Evolutionary conservation across 1,139 yeast species (phyloP).

Genomic region (Tardiomyces depauwii): DNA sequence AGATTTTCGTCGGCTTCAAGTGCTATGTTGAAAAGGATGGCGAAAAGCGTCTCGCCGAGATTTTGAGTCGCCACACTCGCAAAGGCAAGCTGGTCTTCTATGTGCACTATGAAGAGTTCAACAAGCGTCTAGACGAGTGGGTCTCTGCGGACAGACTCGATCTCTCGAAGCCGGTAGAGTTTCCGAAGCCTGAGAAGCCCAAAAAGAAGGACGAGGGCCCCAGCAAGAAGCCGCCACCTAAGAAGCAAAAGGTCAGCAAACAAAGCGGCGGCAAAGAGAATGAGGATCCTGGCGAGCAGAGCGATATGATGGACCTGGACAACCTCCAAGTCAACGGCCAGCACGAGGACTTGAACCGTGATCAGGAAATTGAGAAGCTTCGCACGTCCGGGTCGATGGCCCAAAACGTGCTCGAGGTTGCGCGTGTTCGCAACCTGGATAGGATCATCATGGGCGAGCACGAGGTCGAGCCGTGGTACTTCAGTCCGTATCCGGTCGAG

Average conservation of each 20-base stretch:
- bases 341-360: constrained; percentile 59
- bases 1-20: constrained; percentile 46
- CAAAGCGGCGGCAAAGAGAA: constrained; percentile 9
- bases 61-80: constrained; percentile 63
- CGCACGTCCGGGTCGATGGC: constrained; percentile 96
- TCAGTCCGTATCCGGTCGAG: constrained; percentile 93
- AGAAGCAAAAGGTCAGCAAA: constrained; percentile 16
- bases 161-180: constrained; percentile 50
- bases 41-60: constrained; percentile 71
- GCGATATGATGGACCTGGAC: constrained; percentile 76
- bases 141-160: constrained; percentile 62
- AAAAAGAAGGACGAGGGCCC: constrained; percentile 12
- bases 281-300: constrained; percentile 11
- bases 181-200: constrained; percentile 46
- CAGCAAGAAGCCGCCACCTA: constrained; percentile 15
- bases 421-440: constrained; percentile 76
- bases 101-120: constrained; percentile 90
- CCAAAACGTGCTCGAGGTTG: constrained; percentile 75
- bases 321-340: constrained; percentile 72
- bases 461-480: constrained; percentile 97
- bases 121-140: constrained; percentile 95
- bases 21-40: constrained; percentile 74
- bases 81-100: constrained; percentile 75
- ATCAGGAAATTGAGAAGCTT: constrained; percentile 84
- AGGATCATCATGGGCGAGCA: constrained; percentile 77